These are phyloP conservation scores for Tolypocladium inflatum DNA, from an alignment of 2,329 filamentous ascomycete species.

Conservation along the genomic window DNA sequence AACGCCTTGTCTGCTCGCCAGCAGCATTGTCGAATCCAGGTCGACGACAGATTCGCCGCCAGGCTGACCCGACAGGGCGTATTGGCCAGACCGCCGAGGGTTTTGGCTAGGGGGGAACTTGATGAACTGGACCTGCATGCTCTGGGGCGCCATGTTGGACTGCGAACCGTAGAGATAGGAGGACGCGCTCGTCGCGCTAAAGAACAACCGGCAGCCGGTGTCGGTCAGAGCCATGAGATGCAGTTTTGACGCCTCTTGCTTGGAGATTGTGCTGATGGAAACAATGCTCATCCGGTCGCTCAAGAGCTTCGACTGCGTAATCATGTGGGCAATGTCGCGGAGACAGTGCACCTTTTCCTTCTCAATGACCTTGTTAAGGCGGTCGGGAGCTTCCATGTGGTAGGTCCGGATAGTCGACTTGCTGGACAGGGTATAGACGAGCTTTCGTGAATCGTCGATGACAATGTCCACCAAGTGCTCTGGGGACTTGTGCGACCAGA, in stretches of 20 bases:
- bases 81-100: constrained; percentile 18
- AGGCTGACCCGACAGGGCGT: constrained; percentile 7
- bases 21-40: constrained; percentile 37
- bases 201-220: constrained; percentile 82
- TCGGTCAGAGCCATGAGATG: constrained; percentile 86
- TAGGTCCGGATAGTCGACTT: constrained; percentile 86
- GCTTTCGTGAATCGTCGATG: constrained; percentile 77
- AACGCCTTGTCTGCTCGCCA: constrained; percentile 40
- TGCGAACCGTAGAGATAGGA: constrained; percentile 54
- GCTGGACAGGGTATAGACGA: constrained; percentile 86
- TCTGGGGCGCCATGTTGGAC: constrained; percentile 64
- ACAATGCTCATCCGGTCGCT: constrained; percentile 64
- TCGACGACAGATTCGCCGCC: constrained; percentile 33
- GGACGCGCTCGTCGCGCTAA: constrained; percentile 77
- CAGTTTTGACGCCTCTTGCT: constrained; percentile 68
- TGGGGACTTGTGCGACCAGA: constrained; percentile 40
- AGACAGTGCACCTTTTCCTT: constrained; percentile 53
- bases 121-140: constrained; percentile 96
- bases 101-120: constrained; percentile 66
- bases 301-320: constrained; percentile 62
- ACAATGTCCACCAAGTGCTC: constrained; percentile 72
- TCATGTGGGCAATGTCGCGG: constrained; percentile 77
- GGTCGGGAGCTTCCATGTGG: constrained; percentile 62
- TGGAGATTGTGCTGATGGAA: constrained; percentile 76
- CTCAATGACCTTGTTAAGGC: constrained; percentile 54